Evolutionary conservation across 2,329 filamentous ascomycete species (phyloP), one percentile per base, ranked within the genome.

Genomic region (Teratosphaeria nubilosa): DNA sequence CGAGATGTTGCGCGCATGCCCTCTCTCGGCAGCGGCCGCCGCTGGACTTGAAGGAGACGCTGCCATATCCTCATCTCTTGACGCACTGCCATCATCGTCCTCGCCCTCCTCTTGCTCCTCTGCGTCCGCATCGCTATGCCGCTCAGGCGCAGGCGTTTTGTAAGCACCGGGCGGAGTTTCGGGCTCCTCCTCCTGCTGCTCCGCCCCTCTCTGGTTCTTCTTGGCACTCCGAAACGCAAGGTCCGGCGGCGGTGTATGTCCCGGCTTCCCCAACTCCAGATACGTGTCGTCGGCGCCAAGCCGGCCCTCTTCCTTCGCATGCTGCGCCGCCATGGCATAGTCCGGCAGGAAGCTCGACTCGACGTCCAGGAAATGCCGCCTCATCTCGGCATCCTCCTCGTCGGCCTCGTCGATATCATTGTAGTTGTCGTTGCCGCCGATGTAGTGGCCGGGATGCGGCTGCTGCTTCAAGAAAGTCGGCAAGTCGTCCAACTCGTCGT

Each of bases 321-420:
- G 13, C 16, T 34, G 27, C 51, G 51, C 51, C 25, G 55, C 64
- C 6, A 70, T 63, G 2, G 79, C 79, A 1, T 76, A 73, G 52
- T 84, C 82, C 0, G 82, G 82, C 51, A 85, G 61, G 63, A 86
- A 85, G 65, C 82, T 85, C 3, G 83, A 85, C 67, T 85, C 83
- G 57, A 85, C 77, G 63, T 86, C 82, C 75, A 82, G 78, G 62
- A 86, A 69, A 62, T 80, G 80, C 58, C 78, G 75, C 63, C 78
- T 78, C 80, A 85, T 84, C 65, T 83, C 82, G 56, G 74, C 74
- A 68, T 85, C 82, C 64, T 83, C 77, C 37, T 84, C 74, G 41
- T 66, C 71, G 37, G 67, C 74, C 48, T 76, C 74, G 56, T 68
- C 69, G 53, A 53, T 53, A 20, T 53, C 13, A 10, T 16, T 22